Conservation (phyloP, 2,329 filamentous ascomycete genomes). For the Hirsutella minnesotensis region DNA sequence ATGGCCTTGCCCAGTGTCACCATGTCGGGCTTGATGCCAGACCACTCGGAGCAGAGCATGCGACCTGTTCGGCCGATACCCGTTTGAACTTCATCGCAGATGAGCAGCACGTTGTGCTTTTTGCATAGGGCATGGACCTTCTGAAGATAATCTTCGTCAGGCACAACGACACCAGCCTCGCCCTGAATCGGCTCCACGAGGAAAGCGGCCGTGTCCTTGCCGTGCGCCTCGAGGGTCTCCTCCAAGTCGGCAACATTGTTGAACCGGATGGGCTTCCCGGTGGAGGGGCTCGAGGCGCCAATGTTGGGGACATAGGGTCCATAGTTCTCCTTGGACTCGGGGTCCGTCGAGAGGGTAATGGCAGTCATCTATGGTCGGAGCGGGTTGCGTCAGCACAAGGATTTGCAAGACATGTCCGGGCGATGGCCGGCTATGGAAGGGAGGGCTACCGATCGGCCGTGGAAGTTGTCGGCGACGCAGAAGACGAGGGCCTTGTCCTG, state of each 20-base stretch:
- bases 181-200: constrained; percentile 95
- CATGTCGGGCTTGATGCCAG: constrained; percentile 87
- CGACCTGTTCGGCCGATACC: constrained; percentile 91
- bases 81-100: constrained; percentile 98
- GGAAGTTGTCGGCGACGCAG: constrained; percentile 84
- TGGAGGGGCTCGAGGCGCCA: constrained; percentile 64
- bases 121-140: constrained; percentile 77
- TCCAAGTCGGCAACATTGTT: constrained; percentile 76
- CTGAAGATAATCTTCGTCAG: constrained; percentile 75
- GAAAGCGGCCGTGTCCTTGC: constrained; percentile 80
- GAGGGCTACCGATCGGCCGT: constrained; percentile 72
- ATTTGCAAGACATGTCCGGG: too few species aligned
- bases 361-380: constrained; percentile 61
- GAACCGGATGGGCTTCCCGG: constrained; percentile 67
- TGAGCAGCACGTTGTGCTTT: constrained; percentile 89
- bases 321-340: constrained; percentile 93
- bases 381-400: constrained; percentile 1
- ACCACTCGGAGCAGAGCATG: constrained; percentile 91
- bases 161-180: constrained; percentile 92
- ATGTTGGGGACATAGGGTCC: constrained; percentile 89
- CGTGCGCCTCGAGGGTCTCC: constrained; percentile 66
- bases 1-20: constrained; percentile 95
- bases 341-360: constrained; percentile 89
- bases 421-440: background rate
- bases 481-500: constrained; percentile 76